A percentile compares a stretch with the other conserved stretches of the same genome.
Conservation (phyloP, 2,329 filamentous ascomycete genomes). For the Sarocladium brachiariae region DNA sequence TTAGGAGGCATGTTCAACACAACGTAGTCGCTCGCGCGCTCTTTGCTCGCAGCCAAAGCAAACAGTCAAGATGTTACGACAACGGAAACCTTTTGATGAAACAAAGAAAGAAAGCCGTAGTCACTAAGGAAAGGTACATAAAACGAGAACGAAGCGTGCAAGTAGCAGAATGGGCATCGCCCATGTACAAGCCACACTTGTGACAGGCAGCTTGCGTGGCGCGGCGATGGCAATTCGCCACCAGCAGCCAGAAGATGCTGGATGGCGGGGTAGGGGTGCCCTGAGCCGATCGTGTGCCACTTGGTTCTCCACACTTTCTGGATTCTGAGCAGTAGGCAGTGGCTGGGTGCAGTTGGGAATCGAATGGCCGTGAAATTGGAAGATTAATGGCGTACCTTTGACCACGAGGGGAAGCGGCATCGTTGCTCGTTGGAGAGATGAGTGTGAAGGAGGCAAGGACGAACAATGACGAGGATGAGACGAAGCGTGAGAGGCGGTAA, state of each 20-base stretch:
- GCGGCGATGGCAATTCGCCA: constrained; percentile 8
- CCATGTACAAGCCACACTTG: constrained; percentile 8
- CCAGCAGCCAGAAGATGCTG: too few relatives aligned
- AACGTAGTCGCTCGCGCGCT: neutral
- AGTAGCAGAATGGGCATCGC: neutral
- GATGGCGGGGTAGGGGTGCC: too few relatives aligned
- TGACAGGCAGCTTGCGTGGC: constrained; percentile 8
- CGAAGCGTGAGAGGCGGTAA: neutral
- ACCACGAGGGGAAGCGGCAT: constrained; percentile 14
- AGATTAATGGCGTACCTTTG: constrained; percentile 12
- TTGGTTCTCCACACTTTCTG: neutral
- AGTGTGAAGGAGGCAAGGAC: neutral
- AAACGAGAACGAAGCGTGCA: neutral
- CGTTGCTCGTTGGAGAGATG: neutral
- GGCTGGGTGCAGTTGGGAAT: too few relatives aligned
- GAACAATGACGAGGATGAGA: neutral
- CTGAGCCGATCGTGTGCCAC: constrained; percentile 6
- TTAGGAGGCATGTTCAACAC: constrained; percentile 43
- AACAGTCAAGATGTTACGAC: neutral
- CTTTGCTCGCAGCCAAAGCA: too few relatives aligned
- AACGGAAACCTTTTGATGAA: neutral
- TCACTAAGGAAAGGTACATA: neutral
- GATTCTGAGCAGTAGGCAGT: too few relatives aligned
- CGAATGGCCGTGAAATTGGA: too few relatives aligned
- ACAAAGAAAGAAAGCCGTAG: too few relatives aligned